Conservation (phyloP, 2,329 filamentous ascomycete genomes). For the Phaeosphaeriaceae sp. region DNA sequence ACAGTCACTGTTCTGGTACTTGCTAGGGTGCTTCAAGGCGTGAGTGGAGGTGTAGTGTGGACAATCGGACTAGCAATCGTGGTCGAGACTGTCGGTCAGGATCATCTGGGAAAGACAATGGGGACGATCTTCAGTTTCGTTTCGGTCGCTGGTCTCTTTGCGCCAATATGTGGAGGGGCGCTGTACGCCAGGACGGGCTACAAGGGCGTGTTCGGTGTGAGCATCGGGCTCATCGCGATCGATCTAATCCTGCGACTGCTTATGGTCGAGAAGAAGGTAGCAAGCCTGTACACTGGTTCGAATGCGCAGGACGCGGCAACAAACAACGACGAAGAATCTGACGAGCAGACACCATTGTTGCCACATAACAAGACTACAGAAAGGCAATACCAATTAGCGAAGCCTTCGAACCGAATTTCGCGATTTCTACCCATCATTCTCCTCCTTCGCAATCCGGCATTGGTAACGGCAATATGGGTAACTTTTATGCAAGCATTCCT, state of each 20-base stretch:
- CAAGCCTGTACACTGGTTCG: constrained; percentile 50
- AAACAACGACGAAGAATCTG: not conserved
- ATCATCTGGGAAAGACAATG: constrained; percentile 67
- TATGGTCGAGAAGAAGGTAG: constrained; percentile 69
- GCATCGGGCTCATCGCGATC: constrained; percentile 60
- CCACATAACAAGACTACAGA: constrained; percentile 24
- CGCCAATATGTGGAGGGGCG: constrained; percentile 66
- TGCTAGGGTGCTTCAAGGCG: constrained; percentile 64
- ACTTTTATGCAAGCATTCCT: constrained; percentile 43
- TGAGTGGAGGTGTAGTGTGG: constrained; percentile 66
- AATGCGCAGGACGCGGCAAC: constrained; percentile 20
- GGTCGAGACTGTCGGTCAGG: constrained; percentile 63
- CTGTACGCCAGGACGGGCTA: constrained; percentile 67
- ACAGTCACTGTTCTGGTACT: constrained; percentile 57
- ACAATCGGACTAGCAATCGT: constrained; percentile 66
- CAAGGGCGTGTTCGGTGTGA: constrained; percentile 65
- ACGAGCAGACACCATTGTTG: constrained; percentile 35
- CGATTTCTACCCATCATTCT: constrained; percentile 58
- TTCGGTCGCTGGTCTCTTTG: constrained; percentile 62
- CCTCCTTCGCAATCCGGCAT: constrained; percentile 42
- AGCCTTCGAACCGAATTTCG: constrained; percentile 50
- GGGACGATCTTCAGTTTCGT: constrained; percentile 68
- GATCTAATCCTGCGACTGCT: constrained; percentile 67
- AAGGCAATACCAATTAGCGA: constrained; percentile 52
- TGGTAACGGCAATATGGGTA: constrained; percentile 44